A percentile compares a stretch with the other conserved stretches of the same genome.
Conservation (phyloP, 1,284 basidiomycete species). For the Microbotryum scabiosae region DNA sequence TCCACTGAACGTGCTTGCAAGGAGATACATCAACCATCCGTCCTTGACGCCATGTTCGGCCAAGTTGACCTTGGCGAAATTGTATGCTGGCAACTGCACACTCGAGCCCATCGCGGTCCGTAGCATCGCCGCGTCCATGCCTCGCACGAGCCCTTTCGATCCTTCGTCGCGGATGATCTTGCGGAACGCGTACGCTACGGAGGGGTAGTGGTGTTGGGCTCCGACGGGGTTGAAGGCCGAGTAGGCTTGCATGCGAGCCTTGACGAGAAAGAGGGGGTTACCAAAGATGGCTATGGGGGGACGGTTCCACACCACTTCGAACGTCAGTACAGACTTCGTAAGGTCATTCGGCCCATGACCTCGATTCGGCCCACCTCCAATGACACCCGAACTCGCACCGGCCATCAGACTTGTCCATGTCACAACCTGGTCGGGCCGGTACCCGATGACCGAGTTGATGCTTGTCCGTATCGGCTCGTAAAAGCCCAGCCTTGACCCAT, state of each 20-base stretch:
- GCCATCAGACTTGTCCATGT: conserved; percentile 51
- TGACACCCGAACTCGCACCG: conserved; percentile 77
- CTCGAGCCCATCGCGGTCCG: conserved; percentile 90
- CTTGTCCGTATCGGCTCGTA: conserved; percentile 81
- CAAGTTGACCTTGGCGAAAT: conserved; percentile 75
- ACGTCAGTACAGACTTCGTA: no score
- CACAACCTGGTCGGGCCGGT: conserved; percentile 62
- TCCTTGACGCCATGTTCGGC: conserved; percentile 58
- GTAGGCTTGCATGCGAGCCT: conserved; percentile 96
- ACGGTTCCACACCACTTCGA: neutral
- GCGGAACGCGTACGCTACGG: conserved; percentile 65
- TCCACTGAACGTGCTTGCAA: conserved; percentile 80
- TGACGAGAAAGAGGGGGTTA: conserved; percentile 91
- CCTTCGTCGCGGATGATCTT: conserved; percentile 74
- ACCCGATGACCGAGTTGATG: conserved; percentile 63
- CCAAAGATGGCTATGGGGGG: conserved; percentile 62
- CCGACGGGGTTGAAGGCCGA: conserved; percentile 89
- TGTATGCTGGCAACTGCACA: conserved; percentile 90
- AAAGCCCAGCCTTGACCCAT: conserved; percentile 90
- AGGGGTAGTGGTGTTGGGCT: conserved; percentile 83
- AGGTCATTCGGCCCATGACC: no score
- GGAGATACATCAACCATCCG: conserved; percentile 78
- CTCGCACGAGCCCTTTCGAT: conserved; percentile 69
- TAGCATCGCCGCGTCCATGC: conserved; percentile 86
- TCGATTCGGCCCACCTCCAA: conserved; percentile 58